Evolutionary conservation across 148 eudicot genomes (phyloP).

Genomic region (Cornus florida): DNA sequence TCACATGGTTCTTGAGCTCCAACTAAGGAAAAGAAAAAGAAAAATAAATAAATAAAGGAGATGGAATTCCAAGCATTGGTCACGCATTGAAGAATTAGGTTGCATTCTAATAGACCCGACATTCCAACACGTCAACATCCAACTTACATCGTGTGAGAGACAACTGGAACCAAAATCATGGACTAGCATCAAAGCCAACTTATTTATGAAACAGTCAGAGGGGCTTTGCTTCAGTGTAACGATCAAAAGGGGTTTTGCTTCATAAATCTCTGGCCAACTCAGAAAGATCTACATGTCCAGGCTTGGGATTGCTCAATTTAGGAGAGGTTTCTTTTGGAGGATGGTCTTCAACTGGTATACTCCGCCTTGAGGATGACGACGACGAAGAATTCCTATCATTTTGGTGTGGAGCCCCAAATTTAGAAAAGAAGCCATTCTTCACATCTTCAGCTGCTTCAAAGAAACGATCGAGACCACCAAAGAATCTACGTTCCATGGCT

Average conservation of each 20-base stretch:
- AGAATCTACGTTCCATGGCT: slow-evolving; percentile 57
- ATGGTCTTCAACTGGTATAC: slow-evolving; percentile 50
- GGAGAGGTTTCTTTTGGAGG: slow-evolving; percentile 28
- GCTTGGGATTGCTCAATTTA: slow-evolving; percentile 16
- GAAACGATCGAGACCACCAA: slow-evolving; percentile 57
- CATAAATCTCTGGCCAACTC: slow-evolving; percentile 72
- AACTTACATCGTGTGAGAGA: too few species aligned
- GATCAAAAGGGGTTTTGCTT: slow-evolving; percentile 10
- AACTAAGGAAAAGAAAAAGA: too few species aligned
- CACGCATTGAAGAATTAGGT: too few species aligned
- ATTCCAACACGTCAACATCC: too few species aligned
- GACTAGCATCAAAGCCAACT: too few species aligned
- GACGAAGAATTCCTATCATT: slow-evolving; percentile 40
- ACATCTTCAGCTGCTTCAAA: slow-evolving; percentile 83
- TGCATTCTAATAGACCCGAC: too few species aligned
- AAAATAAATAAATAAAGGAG: too few species aligned
- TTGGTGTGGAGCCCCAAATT: neutral
- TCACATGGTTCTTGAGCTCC: too few species aligned
- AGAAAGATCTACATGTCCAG: slow-evolving; percentile 66
- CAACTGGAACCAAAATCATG: too few species aligned
- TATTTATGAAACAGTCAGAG: too few species aligned
- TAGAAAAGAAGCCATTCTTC: slow-evolving; percentile 43
- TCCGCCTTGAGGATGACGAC: slow-evolving; percentile 21
- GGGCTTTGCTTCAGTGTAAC: too few species aligned
- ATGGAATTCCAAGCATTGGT: too few species aligned